These are phyloP conservation scores for Aspergillus nidulans DNA, from an alignment of 495 filamentous ascomycete genomes.

Conservation along the genomic window DNA sequence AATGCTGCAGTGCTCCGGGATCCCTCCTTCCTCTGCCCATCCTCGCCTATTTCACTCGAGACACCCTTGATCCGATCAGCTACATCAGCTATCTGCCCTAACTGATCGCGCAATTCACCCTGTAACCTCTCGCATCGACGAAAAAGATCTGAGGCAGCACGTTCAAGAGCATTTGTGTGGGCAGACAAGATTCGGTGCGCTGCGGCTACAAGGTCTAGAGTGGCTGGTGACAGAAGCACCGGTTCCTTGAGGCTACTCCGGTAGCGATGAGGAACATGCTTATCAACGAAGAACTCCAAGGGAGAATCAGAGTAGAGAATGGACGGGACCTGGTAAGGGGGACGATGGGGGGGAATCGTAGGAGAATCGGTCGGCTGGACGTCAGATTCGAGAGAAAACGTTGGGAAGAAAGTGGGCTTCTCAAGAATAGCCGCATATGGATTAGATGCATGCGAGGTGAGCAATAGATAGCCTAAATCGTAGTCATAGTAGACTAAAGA, in stretches of 20 bases:
- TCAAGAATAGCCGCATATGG: slow-evolving; percentile 67
- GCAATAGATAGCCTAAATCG: slow-evolving; percentile 73
- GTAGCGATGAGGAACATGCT: slow-evolving; percentile 55
- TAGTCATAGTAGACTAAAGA: slow-evolving; percentile 66
- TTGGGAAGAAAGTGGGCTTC: slow-evolving; percentile 45
- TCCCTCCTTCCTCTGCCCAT: slow-evolving; percentile 36
- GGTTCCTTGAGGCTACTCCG: slow-evolving; percentile 62
- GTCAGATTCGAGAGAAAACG: slow-evolving; percentile 25
- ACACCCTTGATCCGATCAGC: slow-evolving; percentile 61
- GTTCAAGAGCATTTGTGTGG: slow-evolving; percentile 67
- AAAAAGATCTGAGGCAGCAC: slow-evolving; percentile 79
- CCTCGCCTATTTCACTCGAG: slow-evolving; percentile 56
- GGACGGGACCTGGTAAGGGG: slow-evolving; percentile 65
- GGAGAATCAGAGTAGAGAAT: slow-evolving; percentile 56
- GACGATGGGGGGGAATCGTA: slow-evolving; percentile 44
- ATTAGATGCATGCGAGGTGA: slow-evolving; percentile 61
- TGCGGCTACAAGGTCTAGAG: slow-evolving; percentile 68
- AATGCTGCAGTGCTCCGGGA: slow-evolving; percentile 48
- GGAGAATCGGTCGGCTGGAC: slow-evolving; percentile 20
- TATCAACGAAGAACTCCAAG: slow-evolving; percentile 58
- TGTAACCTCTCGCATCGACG: slow-evolving; percentile 68
- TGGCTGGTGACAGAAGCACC: slow-evolving; percentile 69
- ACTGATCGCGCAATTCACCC: slow-evolving; percentile 66
- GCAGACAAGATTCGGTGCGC: slow-evolving; percentile 69
- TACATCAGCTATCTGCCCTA: slow-evolving; percentile 63